Base-by-base conservation (phyloP, 495 filamentous ascomycete species). In the Tuber indicum region DNA sequence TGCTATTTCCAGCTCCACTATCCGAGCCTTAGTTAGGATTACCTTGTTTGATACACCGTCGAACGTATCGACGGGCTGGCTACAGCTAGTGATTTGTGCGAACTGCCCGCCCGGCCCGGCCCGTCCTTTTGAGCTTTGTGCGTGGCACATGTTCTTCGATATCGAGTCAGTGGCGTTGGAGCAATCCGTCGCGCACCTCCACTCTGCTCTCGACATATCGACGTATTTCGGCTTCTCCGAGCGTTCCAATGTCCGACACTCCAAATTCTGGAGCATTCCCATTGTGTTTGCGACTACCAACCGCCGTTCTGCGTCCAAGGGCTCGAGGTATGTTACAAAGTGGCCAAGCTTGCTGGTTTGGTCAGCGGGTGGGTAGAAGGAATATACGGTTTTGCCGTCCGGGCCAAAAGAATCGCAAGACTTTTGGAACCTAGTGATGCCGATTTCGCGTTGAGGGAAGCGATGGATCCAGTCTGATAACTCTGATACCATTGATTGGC, bases 331-430 rank as follows among this genome's bases (percentile, higher is more conserved):
- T 23, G 78, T 80, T 19, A 80, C 78, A 71, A 80, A 80, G 58
- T 80, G 78, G 14, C 78, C 78, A 49, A 80, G 43, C 1, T 73
- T 14, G 26, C 70, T 80, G 8, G 23, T 80, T 10, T 44, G 71
- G 43, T 76, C 77, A 17, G 78, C 78, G n/a, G 78, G 78, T 10
- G 78, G 78, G 45, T 76, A 80, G 44, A 80, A 80, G 21, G 78
- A 69, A 42, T 80, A 76, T 12, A 77, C 10, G 14, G 70, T 58
- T 47, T 43, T 73, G 21, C 77, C 77, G 36, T 78, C 73, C 19
- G 75, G 75, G 39, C 73, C 77, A 32, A 77, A 58, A n/a, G 76
- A 76, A 16, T 52, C 73, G 39, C 70, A 49, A 43, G 76, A 3
- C 45, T 72, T 75, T n/a, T 78, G 75, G 47, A 78, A 73, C 49